Conservation (phyloP, 176 grass and related monocot genomes). For the Bolboschoenus planiculmis region DNA sequence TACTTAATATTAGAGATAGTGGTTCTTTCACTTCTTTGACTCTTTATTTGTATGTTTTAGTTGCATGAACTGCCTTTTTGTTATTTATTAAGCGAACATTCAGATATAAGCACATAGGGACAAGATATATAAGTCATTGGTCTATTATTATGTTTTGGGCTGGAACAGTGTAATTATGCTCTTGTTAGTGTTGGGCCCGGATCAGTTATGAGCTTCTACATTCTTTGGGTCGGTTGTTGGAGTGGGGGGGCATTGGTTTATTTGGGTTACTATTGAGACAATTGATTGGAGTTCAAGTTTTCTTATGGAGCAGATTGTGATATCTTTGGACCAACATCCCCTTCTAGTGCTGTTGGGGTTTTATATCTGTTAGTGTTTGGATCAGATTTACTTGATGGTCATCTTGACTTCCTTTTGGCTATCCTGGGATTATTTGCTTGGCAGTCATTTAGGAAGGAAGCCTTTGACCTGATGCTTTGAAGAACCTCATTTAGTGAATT, state of each 20-base stretch:
- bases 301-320: neutral
- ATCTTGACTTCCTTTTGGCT: neutral
- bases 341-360: neutral
- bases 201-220: neutral
- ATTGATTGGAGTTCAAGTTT: neutral
- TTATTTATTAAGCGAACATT: neutral
- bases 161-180: neutral
- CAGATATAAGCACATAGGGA: neutral
- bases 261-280: neutral
- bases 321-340: neutral
- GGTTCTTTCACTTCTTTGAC: neutral
- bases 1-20: slow-evolving; percentile 14
- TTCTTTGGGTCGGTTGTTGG: neutral
- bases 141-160: neutral
- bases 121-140: too few relatives aligned
- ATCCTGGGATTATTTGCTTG: neutral
- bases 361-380: neutral
- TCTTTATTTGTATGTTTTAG: neutral
- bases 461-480: too few relatives aligned
- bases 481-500: too few relatives aligned
- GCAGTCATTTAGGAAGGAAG: too few relatives aligned
- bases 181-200: neutral
- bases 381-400: neutral
- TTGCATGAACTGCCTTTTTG: neutral
- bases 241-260: neutral